Base-by-base conservation (phyloP, 148 eudicot species). In the Selenicereus undatus region DNA sequence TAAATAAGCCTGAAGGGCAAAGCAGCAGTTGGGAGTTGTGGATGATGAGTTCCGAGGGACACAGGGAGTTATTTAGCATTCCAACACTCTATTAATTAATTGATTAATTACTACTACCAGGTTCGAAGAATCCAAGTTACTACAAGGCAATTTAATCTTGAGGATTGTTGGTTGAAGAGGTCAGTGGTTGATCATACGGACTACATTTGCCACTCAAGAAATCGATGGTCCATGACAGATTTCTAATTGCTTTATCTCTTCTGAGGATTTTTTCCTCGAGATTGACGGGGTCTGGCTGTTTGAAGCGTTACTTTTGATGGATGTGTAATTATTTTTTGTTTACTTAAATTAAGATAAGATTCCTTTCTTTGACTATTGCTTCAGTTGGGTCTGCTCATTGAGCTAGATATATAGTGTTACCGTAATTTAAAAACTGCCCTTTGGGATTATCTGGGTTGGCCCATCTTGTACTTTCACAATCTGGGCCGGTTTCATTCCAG, bases 201-300 rank as follows among this genome's bases (percentile, higher is more conserved):
- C 64, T 78, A 78, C n/a, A 78, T 78, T 78, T 78, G 68, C 48
- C 48, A 68, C 80, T 29, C 80, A 78, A 48, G 43, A 78, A 0
- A 68, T 78, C 29, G 35, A 69, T 26, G 62, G 32, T 48, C 74
- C 74, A 27, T 78, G 74, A 78, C 10, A 64, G n/a, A 56, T 8
- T 3, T 48, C 52, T 48, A 48, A 10, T 48, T 62, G 29, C 11
- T 62, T 21, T 3, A 62, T 62, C 3, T 21, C 68, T 64, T 64
- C 12, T n/a, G 29, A 2, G 27, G 12, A 64, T 64, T 24, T 18
- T 24, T n/a, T 13, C 6, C 27, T 64, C 68, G 29, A 64, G 29
- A n/a, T 64, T n/a, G 29, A 29, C n/a, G 27, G 29, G n/a, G 4
- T 13, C 9, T 64, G 17, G 13, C 0, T 18, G 18, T 56, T 62